A percentile compares a stretch with the other conserved stretches of the same genome.
phyloP scores from a whole-genome alignment of 805 yeast genomes.

The Ogataea sp. region DNA sequence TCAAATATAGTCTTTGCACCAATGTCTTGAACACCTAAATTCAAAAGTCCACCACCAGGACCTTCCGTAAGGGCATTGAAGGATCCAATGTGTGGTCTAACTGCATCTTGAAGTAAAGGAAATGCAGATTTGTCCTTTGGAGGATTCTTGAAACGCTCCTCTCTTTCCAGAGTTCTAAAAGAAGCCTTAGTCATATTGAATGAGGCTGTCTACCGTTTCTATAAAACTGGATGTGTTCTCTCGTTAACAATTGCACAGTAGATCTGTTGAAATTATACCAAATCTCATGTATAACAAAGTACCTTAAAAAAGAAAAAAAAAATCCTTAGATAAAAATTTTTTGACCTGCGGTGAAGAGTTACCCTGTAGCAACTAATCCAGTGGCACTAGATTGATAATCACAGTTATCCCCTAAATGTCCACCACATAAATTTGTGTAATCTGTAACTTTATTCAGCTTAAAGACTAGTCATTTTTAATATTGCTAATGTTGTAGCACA shows the following conservation, averaged over 20 bases:
- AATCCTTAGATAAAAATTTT: slow-evolving; percentile 1
- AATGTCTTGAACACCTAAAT: slow-evolving; percentile 80
- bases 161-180: slow-evolving; percentile 83
- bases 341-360: not conserved
- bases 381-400: not conserved
- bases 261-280: no score
- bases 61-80: slow-evolving; percentile 94
- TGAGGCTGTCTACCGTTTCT: no score
- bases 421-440: no score
- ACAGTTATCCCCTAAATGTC: not conserved
- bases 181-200: slow-evolving; percentile 44
- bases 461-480: no score
- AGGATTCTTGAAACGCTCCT: slow-evolving; percentile 76
- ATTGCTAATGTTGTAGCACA: no score
- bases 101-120: slow-evolving; percentile 82
- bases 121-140: slow-evolving; percentile 79
- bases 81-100: slow-evolving; percentile 91
- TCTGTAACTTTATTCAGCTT: no score
- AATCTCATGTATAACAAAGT: no score
- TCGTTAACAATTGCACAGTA: no score
- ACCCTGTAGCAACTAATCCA: not conserved
- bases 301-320: not conserved
- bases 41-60: slow-evolving; percentile 74
- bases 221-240: no score
- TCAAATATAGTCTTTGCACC: slow-evolving; percentile 85